phyloP scores from a whole-genome alignment of 1,284 basidiomycete genomes.

The Takashimella koratensis region DNA sequence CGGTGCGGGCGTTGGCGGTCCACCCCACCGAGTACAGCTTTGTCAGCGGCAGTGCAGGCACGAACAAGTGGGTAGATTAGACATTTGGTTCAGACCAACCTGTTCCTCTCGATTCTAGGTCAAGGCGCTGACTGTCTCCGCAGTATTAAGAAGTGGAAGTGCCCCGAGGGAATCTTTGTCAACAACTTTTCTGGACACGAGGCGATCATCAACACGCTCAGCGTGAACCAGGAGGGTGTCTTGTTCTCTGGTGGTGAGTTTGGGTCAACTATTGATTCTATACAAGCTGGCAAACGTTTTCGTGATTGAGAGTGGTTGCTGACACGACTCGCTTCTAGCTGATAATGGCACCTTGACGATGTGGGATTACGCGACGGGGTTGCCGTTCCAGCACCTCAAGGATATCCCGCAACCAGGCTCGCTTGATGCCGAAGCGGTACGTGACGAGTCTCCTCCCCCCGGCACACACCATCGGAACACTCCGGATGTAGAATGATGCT shows the following conservation, averaged over 20 bases:
- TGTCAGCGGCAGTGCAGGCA: constrained; percentile 88
- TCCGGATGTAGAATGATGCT: too few species aligned
- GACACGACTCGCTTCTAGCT: constrained; percentile 50
- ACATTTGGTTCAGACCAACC: too few species aligned
- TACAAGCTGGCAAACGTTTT: constrained; percentile 16
- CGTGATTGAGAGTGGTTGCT: constrained; percentile 4
- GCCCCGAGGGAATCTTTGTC: constrained; percentile 90
- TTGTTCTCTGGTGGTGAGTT: constrained; percentile 87
- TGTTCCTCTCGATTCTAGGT: too few species aligned
- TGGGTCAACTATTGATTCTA: neutral
- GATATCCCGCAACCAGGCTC: constrained; percentile 96
- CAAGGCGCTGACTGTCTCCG: too few species aligned
- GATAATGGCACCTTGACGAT: constrained; percentile 85
- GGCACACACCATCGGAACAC: too few species aligned
- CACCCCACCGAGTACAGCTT: constrained; percentile 97
- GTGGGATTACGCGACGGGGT: constrained; percentile 93
- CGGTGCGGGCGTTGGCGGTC: constrained; percentile 85
- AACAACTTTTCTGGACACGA: constrained; percentile 95
- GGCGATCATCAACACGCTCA: constrained; percentile 93
- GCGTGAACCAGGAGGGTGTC: constrained; percentile 91
- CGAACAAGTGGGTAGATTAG: constrained; percentile 66
- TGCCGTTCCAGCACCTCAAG: constrained; percentile 89
- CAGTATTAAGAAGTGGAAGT: constrained; percentile 97
- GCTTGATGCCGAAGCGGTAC: constrained; percentile 88
- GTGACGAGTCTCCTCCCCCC: neutral